phyloP scores from a whole-genome alignment of 2,329 filamentous ascomycete species.

The Shiraia bambusicola region DNA sequence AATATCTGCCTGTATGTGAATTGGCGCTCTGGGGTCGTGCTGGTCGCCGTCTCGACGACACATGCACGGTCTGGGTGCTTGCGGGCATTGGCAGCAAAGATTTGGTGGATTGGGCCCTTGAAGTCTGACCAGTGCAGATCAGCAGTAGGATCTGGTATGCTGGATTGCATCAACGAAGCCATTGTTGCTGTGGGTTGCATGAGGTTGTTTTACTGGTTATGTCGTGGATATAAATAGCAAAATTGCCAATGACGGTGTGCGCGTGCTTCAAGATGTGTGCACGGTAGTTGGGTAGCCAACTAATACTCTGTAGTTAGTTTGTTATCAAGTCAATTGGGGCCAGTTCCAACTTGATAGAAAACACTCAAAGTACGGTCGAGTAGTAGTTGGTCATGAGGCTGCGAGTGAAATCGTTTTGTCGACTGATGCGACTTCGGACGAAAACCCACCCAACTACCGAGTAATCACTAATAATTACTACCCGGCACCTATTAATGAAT shows the following conservation, averaged over 20 bases:
- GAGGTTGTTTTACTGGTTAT: conserved; percentile 7
- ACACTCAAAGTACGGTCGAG: too few relatives aligned
- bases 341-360: too few relatives aligned
- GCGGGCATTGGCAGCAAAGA: conserved; percentile 67
- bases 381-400: too few relatives aligned
- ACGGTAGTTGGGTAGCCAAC: conserved; percentile 1
- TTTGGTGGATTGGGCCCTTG: conserved; percentile 67
- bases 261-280: conserved; percentile 4
- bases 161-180: conserved; percentile 22
- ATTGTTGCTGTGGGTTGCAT: conserved; percentile 33
- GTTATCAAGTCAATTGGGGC: too few relatives aligned
- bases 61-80: conserved; percentile 68
- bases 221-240: conserved; percentile 13
- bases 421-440: conserved; percentile 38
- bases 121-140: conserved; percentile 70
- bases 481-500: too few relatives aligned
- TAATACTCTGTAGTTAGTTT: too few relatives aligned
- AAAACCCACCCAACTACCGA: conserved; percentile 19
- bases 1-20: conserved; percentile 88
- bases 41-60: conserved; percentile 65
- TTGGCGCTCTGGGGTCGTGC: conserved; percentile 57
- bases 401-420: conserved; percentile 15
- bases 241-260: conserved; percentile 12
- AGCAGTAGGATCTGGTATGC: conserved; percentile 64
- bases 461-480: conserved; percentile 26